Base-by-base conservation (phyloP, 2,329 filamentous ascomycete genomes). In the Teratosphaeria zuluensis region DNA sequence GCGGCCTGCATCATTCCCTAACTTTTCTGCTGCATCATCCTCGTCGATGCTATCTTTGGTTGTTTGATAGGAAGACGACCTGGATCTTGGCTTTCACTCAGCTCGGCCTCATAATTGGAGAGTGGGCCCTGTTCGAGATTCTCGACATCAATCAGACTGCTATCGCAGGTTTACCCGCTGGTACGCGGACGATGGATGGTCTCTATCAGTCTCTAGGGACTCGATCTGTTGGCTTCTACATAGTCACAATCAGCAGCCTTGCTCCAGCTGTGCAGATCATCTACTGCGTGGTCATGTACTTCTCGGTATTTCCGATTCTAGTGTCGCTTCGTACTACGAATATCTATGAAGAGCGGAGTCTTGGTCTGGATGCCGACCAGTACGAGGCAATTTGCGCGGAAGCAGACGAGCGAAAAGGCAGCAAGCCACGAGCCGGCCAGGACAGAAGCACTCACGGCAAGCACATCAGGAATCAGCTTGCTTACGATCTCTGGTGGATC, bases 321-420 rank as follows among this genome's bases (percentile, higher is more conserved):
- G 83, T 86, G 59, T 84, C 81, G 0, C 82, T 86, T 73, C 81
- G 86, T 31, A 83, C 85, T 68, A 86, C 85, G 46, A 89, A 89
- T 66, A 82, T 87, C 32, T 89, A 89, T 67, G 86, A 89, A 68
- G 85, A 89, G 66, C 78, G 84, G 6, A 48, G 35, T 31, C 21
- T 56, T 28, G 55, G 55, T 14, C 28, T 56, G 7, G 31, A 53
- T 21, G 58, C 53, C 28, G 55, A 56, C 2, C 55, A 56, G 35
- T 42, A 30, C 38, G 42, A 21, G 19, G 9, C 42, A 48, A n/a
- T 48, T 11, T 48, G 42, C 19, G 42, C 42, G 42, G 35, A 38
- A 35, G 4, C 57, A 30, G 35, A 38, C 9, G 57, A 48, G 4
- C n/a, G 8, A 8, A 9, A n/a, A 24, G n/a, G 30, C 12, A 58